Conservation (phyloP, 768 basidiomycete species). For the Trametes cubensis region DNA sequence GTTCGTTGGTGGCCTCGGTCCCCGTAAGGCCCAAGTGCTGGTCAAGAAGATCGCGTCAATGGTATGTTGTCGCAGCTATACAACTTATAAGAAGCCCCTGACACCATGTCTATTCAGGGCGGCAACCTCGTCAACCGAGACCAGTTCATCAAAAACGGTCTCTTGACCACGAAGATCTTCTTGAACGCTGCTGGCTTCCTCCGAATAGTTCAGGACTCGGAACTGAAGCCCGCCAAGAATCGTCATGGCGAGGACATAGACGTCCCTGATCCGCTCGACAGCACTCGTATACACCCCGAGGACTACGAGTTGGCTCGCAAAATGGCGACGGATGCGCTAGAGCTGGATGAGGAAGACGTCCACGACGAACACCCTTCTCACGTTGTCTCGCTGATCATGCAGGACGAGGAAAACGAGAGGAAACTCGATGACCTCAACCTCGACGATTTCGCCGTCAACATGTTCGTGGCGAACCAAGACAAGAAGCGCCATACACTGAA, state of each 20-base stretch:
- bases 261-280: slow-evolving; percentile 86
- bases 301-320: slow-evolving; percentile 98
- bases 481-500: slow-evolving; percentile 89
- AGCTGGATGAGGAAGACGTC: slow-evolving; percentile 96
- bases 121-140: slow-evolving; percentile 85
- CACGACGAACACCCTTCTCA: slow-evolving; percentile 91
- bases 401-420: slow-evolving; percentile 72
- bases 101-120: slow-evolving; percentile 53
- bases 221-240: slow-evolving; percentile 61
- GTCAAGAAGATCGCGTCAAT: slow-evolving; percentile 77
- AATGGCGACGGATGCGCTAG: slow-evolving; percentile 97
- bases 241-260: slow-evolving; percentile 65
- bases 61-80: slow-evolving; percentile 46
- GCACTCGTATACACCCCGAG: slow-evolving; percentile 94
- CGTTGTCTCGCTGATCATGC: slow-evolving; percentile 84
- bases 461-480: slow-evolving; percentile 80
- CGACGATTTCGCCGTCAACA: slow-evolving; percentile 94
- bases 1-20: slow-evolving; percentile 91
- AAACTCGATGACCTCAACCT: slow-evolving; percentile 90
- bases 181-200: slow-evolving; percentile 93
- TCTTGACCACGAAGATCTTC: slow-evolving; percentile 87
- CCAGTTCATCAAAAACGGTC: slow-evolving; percentile 79
- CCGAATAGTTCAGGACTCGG: slow-evolving; percentile 76
- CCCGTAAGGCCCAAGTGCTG: slow-evolving; percentile 86
- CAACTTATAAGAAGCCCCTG: background rate